Conservation (phyloP, 306 rosid species). For the Lotus japonicus region DNA sequence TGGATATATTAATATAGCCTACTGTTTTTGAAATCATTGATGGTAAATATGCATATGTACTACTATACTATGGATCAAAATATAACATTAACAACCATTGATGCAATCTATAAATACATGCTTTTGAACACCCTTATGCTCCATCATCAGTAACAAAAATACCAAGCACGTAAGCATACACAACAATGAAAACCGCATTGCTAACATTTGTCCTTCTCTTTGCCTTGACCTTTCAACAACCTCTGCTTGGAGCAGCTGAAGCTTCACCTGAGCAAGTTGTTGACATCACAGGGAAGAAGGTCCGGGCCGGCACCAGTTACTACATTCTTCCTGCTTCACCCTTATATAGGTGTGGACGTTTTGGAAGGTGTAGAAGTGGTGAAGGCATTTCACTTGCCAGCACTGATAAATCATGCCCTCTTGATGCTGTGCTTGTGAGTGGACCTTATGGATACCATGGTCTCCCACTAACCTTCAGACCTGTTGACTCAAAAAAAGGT, state of each 20-base stretch:
- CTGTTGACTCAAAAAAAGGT: not conserved
- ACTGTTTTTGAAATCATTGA: not conserved
- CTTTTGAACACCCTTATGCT: not conserved
- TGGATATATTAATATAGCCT: not conserved
- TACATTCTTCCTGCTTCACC: not conserved
- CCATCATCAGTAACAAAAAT: not conserved
- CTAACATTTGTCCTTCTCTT: not conserved
- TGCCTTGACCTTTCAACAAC: not conserved
- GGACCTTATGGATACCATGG: not conserved
- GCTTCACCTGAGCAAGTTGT: constrained; percentile 15
- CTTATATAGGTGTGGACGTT: not conserved
- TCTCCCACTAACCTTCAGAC: not conserved
- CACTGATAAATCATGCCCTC: not conserved
- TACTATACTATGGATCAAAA: not conserved
- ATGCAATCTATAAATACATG: not conserved
- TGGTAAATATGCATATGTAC: not conserved
- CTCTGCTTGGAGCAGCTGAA: not conserved
- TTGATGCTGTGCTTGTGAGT: not conserved
- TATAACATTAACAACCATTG: not conserved
- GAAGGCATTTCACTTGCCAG: not conserved
- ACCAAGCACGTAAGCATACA: not conserved
- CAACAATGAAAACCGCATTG: not conserved
- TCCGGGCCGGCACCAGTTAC: not conserved
- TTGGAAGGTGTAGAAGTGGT: not conserved
- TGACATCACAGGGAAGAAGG: constrained; percentile 22